Base-by-base conservation (phyloP, 768 basidiomycete genomes). In the Mycena polygramma region DNA sequence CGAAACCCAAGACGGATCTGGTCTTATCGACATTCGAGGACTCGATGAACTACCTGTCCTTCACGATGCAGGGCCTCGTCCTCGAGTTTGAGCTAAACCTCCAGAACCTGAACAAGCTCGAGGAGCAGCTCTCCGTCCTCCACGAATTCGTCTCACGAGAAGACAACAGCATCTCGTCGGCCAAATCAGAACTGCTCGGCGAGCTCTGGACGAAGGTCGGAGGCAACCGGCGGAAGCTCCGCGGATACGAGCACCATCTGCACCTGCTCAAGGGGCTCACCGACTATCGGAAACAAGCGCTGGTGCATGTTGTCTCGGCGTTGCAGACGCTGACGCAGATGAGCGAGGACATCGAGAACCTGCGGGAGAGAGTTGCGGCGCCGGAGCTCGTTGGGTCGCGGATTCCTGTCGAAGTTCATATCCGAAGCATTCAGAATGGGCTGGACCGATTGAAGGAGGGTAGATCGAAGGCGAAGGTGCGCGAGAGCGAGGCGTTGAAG, bases 281-380 rank as follows among this genome's bases (percentile, higher is more conserved):
- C 11, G 78, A 74, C 41, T 94, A 92, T 74, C 83, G 92, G 73
- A 86, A 85, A 72, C 84, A 86, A 68, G 93, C 94, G 6, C 79
- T 85, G 46, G 87, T 82, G 13, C 92, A 92, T 70, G 92, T 95
- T n/a, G 85, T 85, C 39, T 88, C 87, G 0, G 87, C 92, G 17
- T 75, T 92, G 74, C 89, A 90, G 60, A 84, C 88, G 13, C 79
- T 95, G 70, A 80, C 88, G 36, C 81, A 82, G 46, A 87, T 94
- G 89, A 88, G 87, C 71, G 89, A 87, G 43, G 92, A 94, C 70
- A 89, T 94, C 84, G 92, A 93, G 76, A 92, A 93, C 52, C 79
- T 95, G 69, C 83, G 93, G 69, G 91, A 93, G 75, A 83, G 91
- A 20, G 91, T 93, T 1, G 87, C 92, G 6, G 86, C 88, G 39